Percentiles rank a stretch among this genome's conserved stretches.
Conservation (phyloP, 345 rosid genomes). For the Eucalyptus dawsonii region DNA sequence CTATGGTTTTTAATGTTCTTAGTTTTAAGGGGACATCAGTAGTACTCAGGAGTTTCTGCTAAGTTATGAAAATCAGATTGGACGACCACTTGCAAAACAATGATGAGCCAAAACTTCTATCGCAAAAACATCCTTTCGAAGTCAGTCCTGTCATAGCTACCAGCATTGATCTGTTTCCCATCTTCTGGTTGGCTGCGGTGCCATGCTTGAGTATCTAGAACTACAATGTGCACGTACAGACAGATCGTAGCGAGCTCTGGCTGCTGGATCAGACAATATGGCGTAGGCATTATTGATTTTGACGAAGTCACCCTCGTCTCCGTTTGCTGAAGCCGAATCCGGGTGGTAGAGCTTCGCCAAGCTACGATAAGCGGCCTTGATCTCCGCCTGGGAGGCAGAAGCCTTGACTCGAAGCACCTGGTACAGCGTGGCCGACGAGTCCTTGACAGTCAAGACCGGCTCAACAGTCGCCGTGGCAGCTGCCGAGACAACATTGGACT, state of each 20-base stretch:
- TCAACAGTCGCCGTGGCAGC: background rate
- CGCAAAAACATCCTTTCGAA: background rate
- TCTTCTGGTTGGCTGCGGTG: background rate
- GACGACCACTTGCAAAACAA: background rate
- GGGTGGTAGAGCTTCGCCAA: constrained; percentile 6
- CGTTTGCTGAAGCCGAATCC: background rate
- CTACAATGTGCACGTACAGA: background rate
- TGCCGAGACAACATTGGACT: background rate
- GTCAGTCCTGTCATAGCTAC: background rate
- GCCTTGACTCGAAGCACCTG: background rate
- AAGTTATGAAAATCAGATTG: background rate
- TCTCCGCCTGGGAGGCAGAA: background rate
- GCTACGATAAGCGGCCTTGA: constrained; percentile 6
- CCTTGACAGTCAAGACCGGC: background rate
- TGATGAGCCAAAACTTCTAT: background rate
- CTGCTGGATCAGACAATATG: constrained; percentile 7
- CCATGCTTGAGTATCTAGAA: background rate
- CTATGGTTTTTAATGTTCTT: background rate
- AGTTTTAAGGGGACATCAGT: background rate
- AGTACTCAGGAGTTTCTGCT: background rate
- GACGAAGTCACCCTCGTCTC: background rate
- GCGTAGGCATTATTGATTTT: constrained; percentile 10
- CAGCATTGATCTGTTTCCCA: constrained; percentile 4
- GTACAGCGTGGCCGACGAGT: background rate
- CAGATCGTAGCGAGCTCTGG: constrained; percentile 7